Percentiles rank a stretch among this genome's conserved stretches.
Conservation (phyloP, 1,139 yeast species). For the Scheffersomyces quercinus region DNA sequence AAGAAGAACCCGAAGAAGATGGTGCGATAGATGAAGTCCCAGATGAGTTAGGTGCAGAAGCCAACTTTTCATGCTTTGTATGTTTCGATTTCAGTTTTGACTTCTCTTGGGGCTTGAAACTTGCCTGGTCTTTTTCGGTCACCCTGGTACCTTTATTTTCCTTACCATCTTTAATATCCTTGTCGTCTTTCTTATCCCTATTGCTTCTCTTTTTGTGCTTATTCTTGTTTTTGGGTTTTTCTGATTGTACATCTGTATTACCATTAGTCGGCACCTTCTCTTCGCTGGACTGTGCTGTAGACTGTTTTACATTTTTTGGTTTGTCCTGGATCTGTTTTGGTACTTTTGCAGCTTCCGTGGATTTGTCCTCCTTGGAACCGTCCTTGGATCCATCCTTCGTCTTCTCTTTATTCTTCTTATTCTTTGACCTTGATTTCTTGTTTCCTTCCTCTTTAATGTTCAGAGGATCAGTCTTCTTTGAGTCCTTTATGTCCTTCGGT, state of each 20-base stretch:
- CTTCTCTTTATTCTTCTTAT: neutral
- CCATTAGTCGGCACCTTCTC: neutral
- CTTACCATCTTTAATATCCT: neutral
- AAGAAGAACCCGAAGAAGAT: constrained; percentile 2
- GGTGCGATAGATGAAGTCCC: constrained; percentile 8
- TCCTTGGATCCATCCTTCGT: too few relatives aligned
- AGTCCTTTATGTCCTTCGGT: neutral
- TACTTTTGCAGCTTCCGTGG: too few relatives aligned
- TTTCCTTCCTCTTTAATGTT: constrained; percentile 1
- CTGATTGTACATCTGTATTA: neutral
- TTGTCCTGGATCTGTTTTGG: too few relatives aligned
- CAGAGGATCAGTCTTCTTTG: neutral
- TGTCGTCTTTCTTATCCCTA: constrained; percentile 1
- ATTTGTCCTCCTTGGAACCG: too few relatives aligned
- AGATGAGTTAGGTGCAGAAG: neutral
- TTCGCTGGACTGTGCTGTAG: too few relatives aligned
- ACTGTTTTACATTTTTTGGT: too few relatives aligned
- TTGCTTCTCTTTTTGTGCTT: neutral
- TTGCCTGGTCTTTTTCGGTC: too few relatives aligned
- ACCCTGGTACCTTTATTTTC: too few relatives aligned
- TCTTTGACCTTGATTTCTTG: neutral
- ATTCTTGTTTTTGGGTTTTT: constrained; percentile 1
- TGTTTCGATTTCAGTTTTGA: neutral
- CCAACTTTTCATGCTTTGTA: constrained; percentile 1
- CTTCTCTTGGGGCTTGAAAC: too few relatives aligned